Evolutionary conservation across 2,329 filamentous ascomycete genomes (phyloP), one percentile per base, ranked within the genome.

Genomic region (Celoporthe dispersa): DNA sequence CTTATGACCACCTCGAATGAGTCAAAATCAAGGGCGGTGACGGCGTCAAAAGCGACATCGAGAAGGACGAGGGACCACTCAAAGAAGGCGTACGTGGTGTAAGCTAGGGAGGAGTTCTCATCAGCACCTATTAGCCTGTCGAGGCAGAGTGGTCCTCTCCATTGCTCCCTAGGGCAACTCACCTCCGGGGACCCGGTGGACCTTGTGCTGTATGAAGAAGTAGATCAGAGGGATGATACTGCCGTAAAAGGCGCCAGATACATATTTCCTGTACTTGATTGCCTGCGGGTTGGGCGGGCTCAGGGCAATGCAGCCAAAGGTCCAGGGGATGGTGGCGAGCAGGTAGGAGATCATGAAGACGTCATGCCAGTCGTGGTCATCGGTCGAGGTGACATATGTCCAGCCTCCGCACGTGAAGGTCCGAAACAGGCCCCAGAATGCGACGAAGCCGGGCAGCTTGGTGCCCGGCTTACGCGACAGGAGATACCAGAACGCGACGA

Each of bases 331-430:
- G 2, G 96, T 98, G 44, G 94, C 92, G 61, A 99, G 91, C 68
- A 99, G 86, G 81, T 99, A 99, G 19, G 94, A 97, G 75, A 99
- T 98, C 96, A 99, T 99, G 80, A 99, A 95, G 73, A 98, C 95
- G 78, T 99, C 96, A 80, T 99, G 96, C 94, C 94, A 98, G 81
- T 97, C 90, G 81, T 99, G 96, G 79, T 98, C 94, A 79, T 99
- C 96, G 59, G 96, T 99, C 72, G 96, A 98, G 35, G 96, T 99
- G 72, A 99, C 90, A 81, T 98, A 99, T 67, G 96, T 98, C 95
- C 96, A 99, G 70, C 96, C 96, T 75, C 95, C 96, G 78, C 96
- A 99, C 4, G 94, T 97, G 70, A 98, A 83, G 12, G 95, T 98
- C 76, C 96, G 90, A 77, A 98, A 91, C 66, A 98, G 75, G 68